These are phyloP conservation scores for Marasmius tenuissimus DNA, from an alignment of 1,284 basidiomycete species.

Conservation along the genomic window DNA sequence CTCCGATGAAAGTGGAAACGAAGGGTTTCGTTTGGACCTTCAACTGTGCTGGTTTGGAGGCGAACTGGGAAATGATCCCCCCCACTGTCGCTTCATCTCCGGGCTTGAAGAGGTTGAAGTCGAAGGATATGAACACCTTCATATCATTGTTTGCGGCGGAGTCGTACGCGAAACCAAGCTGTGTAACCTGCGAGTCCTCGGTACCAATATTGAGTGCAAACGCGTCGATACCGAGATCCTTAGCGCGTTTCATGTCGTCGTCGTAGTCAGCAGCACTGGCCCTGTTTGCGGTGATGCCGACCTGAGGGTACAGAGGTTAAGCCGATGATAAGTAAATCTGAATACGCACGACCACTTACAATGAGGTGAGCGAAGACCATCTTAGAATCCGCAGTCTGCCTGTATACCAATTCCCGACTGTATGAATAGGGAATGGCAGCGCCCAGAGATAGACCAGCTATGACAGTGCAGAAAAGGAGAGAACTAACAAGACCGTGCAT, in stretches of 20 bases:
- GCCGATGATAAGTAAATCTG: background rate
- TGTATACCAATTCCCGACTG: background rate
- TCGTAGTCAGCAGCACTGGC: constrained; percentile 21
- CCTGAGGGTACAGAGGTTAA: constrained; percentile 3
- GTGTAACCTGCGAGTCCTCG: constrained; percentile 26
- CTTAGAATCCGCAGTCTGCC: background rate
- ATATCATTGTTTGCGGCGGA: constrained; percentile 29
- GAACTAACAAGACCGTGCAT: background rate
- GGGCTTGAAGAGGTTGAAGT: constrained; percentile 23
- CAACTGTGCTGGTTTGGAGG: constrained; percentile 18
- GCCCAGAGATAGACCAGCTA: background rate
- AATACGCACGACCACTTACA: background rate
- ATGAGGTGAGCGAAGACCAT: background rate
- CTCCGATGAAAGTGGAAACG: constrained; percentile 19
- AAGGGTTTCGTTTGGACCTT: constrained; percentile 14
- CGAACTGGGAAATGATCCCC: constrained; percentile 20
- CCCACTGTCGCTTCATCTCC: constrained; percentile 17
- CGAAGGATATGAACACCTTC: constrained; percentile 35
- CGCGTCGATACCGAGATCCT: constrained; percentile 26
- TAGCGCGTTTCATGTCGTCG: constrained; percentile 27
- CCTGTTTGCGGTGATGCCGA: constrained; percentile 19
- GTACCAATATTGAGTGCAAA: constrained; percentile 23
- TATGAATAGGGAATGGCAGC: background rate
- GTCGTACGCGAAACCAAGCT: constrained; percentile 27
- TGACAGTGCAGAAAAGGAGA: background rate